Percentiles rank a stretch among this genome's conserved stretches.
phyloP scores from a whole-genome alignment of 495 filamentous ascomycete genomes.

The Antarctomyces pellizariae region DNA sequence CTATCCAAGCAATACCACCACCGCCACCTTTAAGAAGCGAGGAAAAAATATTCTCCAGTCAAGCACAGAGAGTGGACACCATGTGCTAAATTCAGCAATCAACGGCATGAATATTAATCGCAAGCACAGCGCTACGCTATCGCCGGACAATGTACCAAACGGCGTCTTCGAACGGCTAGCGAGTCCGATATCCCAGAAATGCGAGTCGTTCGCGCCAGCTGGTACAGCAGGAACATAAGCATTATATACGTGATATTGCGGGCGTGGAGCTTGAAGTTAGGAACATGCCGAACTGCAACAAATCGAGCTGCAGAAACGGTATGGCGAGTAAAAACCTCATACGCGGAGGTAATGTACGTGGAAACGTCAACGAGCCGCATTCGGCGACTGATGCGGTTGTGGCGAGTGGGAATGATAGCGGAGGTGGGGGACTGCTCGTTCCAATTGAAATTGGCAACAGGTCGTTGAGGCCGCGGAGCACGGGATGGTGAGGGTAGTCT shows the following conservation, averaged over 20 bases:
- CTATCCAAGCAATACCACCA: no score
- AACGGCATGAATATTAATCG: neutral
- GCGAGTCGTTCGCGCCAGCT: no score
- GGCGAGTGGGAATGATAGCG: no score
- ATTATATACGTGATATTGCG: no score
- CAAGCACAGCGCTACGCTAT: constrained; percentile 1
- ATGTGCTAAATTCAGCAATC: neutral
- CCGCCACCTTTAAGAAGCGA: neutral
- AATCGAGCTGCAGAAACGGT: neutral
- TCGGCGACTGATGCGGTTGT: no score
- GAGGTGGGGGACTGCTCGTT: no score
- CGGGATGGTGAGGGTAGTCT: no score
- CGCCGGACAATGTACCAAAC: constrained; percentile 1
- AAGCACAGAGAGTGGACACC: constrained; percentile 1
- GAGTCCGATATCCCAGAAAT: no score
- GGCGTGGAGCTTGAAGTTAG: neutral
- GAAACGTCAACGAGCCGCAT: constrained; percentile 1
- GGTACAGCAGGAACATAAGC: no score
- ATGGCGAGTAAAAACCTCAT: neutral
- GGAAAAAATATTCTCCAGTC: neutral
- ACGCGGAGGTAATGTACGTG: neutral
- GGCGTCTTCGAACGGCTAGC: no score
- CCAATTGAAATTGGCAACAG: no score
- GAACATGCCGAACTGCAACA: neutral
- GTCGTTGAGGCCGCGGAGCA: no score